Evolutionary conservation across 2,329 filamentous ascomycete species (phyloP).

Genomic region (Fusarium secorum): DNA sequence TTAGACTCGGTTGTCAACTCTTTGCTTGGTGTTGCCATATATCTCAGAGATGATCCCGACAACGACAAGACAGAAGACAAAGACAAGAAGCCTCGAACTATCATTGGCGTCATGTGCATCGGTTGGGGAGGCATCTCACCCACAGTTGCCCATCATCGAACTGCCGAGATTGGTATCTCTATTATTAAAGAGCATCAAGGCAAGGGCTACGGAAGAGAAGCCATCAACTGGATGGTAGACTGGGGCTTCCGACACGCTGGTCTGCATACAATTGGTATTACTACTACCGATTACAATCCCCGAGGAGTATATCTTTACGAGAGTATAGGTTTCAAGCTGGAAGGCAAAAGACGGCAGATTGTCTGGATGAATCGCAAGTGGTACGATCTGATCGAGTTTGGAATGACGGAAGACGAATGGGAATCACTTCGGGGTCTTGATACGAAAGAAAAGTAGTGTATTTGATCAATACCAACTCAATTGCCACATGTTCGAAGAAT

Average conservation of each 20-base stretch:
- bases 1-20: constrained; percentile 1
- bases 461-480: neutral
- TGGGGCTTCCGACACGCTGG: constrained; percentile 15
- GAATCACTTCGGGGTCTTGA: constrained; percentile 21
- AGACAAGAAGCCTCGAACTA: neutral
- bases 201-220: constrained; percentile 10
- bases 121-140: constrained; percentile 14
- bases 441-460: neutral
- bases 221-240: constrained; percentile 17
- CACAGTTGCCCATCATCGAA: neutral
- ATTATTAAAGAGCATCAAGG: neutral
- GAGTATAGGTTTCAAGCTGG: neutral
- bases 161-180: constrained; percentile 5
- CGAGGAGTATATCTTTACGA: constrained; percentile 1
- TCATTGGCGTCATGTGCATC: constrained; percentile 17
- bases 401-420: constrained; percentile 53
- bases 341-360: constrained; percentile 39
- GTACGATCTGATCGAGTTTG: constrained; percentile 47
- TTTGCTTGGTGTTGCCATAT: constrained; percentile 6
- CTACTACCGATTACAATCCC: neutral
- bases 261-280: constrained; percentile 1
- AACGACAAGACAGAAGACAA: neutral
- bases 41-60: neutral
- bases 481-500: neutral
- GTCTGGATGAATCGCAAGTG: constrained; percentile 55